phyloP scores from a whole-genome alignment of 805 yeast genomes.

The Saccharomycopsis malanga region DNA sequence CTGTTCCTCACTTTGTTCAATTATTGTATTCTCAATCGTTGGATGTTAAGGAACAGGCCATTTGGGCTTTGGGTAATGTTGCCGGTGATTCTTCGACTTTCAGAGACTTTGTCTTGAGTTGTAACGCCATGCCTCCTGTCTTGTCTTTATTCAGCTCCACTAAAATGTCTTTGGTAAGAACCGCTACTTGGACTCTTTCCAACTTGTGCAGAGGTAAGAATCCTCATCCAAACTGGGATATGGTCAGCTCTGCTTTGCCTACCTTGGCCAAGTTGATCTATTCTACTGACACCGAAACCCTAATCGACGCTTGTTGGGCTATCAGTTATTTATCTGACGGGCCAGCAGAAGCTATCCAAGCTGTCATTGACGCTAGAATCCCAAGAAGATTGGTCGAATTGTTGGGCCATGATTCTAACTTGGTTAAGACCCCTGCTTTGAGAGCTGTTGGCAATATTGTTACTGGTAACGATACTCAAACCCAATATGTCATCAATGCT shows the following conservation, averaged over 20 bases:
- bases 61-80: slow-evolving; percentile 98
- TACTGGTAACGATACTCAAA: slow-evolving; percentile 93
- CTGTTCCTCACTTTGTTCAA: slow-evolving; percentile 85
- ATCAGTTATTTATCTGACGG: slow-evolving; percentile 94
- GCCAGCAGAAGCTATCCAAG: slow-evolving; percentile 86
- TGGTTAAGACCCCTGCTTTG: slow-evolving; percentile 94
- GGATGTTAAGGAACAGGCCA: slow-evolving; percentile 97
- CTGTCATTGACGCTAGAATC: slow-evolving; percentile 92
- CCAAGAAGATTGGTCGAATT: slow-evolving; percentile 92
- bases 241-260: slow-evolving; percentile 83
- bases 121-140: slow-evolving; percentile 87
- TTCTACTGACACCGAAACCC: slow-evolving; percentile 85
- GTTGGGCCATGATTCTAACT: slow-evolving; percentile 71
- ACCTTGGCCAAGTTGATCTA: slow-evolving; percentile 86
- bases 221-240: slow-evolving; percentile 93
- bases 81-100: slow-evolving; percentile 92
- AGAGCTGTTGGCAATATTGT: slow-evolving; percentile 98
- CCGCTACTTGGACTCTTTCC: slow-evolving; percentile 97
- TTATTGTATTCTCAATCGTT: slow-evolving; percentile 71
- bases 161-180: slow-evolving; percentile 84
- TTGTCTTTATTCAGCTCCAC: slow-evolving; percentile 70
- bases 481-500: slow-evolving; percentile 88
- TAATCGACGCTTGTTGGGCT: slow-evolving; percentile 99
- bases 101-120: slow-evolving; percentile 81
- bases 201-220: slow-evolving; percentile 94